Evolutionary conservation across 2,329 filamentous ascomycete species (phyloP), one percentile per base, ranked within the genome.

Genomic region (Raffaelea ambrosiae): DNA sequence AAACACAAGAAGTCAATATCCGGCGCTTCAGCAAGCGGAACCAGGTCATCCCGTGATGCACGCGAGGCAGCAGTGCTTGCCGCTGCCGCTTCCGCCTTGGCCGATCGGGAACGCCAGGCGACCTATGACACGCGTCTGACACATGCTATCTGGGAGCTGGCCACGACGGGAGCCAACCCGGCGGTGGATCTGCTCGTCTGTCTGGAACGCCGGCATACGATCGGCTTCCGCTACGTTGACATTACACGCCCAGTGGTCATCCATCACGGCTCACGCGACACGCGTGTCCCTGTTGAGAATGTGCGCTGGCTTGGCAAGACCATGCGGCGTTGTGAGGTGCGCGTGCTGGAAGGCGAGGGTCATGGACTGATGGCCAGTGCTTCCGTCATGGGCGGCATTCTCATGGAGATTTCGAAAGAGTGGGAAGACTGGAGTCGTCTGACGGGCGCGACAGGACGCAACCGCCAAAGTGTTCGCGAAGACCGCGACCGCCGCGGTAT

Each of bases 351-450:
- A 55, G 88, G 87, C 5, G 91, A 98, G 64, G 88, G 90, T 3
- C 93, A 98, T 61, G 91, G 93, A 0, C 70, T 98, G 21, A 98
- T 98, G 93, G 93, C 93, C 1, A 94, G 85, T 55, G 90, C 93
- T 1, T 73, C 74, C 14, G 91, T 97, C 40, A 98, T 98, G 93
- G 87, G 88, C 40, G 82, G 84, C 19, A 86, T 97, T n/a, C 70
- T 98, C 33, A 91, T 88, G 65, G 93, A 98, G 68, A 95, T 98
- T 59, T 86, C 87, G 46, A 83, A 83, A 55, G 93, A 97, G 63
- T 97, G 91, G 91, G 86, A 90, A 55, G 87, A 91, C 58, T 91
- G 86, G 86, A 82, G 79, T 59, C 76, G 78, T 40, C 75, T 77
- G 0, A 81, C 78, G 3, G 75, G 61, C 13, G 43, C 23, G 4